A percentile compares a stretch with the other conserved stretches of the same genome.
phyloP scores from a whole-genome alignment of 1,284 basidiomycete species.

The Chalciporus sp. region DNA sequence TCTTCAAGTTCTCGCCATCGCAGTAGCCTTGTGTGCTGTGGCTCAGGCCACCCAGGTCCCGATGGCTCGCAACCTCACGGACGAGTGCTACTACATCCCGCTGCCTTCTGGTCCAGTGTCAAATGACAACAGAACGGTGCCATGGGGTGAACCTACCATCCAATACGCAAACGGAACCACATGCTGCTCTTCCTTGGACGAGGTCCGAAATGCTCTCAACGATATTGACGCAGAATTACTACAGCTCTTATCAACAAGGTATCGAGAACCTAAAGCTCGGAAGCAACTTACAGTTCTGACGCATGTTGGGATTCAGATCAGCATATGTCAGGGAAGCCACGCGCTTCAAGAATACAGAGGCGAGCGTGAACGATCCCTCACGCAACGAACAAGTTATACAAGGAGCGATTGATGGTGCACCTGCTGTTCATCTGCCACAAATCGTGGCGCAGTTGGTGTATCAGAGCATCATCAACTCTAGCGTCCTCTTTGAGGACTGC shows the following conservation, averaged over 20 bases:
- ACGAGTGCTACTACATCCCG: conserved; percentile 20
- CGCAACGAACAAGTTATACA: conserved; percentile 21
- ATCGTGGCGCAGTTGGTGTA: conserved; percentile 21
- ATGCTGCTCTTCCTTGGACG: conserved; percentile 23
- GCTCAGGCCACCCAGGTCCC: background rate
- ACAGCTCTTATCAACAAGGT: conserved; percentile 22
- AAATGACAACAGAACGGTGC: conserved; percentile 16
- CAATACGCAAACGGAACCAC: conserved; percentile 22
- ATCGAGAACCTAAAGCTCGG: background rate
- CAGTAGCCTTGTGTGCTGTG: background rate
- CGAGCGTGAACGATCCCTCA: conserved; percentile 12
- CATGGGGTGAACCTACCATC: conserved; percentile 25
- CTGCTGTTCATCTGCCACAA: conserved; percentile 22
- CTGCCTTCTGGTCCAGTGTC: conserved; percentile 17
- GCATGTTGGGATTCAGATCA: conserved; percentile 7
- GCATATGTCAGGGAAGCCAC: conserved; percentile 26
- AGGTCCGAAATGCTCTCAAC: conserved; percentile 17
- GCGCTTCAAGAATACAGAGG: conserved; percentile 23
- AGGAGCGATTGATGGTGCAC: conserved; percentile 20
- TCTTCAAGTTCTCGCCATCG: background rate
- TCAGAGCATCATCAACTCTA: conserved; percentile 20
- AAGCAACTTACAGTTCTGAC: background rate
- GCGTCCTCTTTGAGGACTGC: conserved; percentile 22
- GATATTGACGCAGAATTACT: conserved; percentile 19
- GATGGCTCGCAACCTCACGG: background rate